Base-by-base conservation (phyloP, 2,329 filamentous ascomycete genomes). In the Hypoxylon sp. region DNA sequence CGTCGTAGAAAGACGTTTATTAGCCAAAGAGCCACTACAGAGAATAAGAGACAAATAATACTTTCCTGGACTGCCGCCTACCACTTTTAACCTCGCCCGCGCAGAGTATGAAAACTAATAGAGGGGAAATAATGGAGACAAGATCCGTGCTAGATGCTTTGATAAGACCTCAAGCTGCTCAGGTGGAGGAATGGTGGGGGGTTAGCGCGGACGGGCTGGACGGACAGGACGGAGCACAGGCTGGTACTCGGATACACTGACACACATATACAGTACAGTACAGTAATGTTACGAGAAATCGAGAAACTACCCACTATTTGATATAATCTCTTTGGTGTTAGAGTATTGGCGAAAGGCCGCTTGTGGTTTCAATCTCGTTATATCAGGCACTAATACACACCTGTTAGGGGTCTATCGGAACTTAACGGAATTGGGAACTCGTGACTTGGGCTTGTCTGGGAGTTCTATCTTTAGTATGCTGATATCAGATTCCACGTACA, bases 371-470 rank as follows among this genome's bases (percentile, higher is more conserved):
- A 25, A 25, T 58, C 21, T 11, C 48, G 43, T 60, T 21, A 51
- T 45, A 52, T 63, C 45, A 28, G 60, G 60, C 52, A 58, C 28
- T 50, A 51, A 56, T 62, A 62, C 34, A 19, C 6, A 21, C 36
- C 19, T 48, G 43, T 43, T 36, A 62, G 34, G 38, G 7, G 32
- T 45, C 36, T 30, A 28, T 57, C 59, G 43, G 52, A 55, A 23
- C 17, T 23, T 14, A 28, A n/a, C 32, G 32, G 30, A 41, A 52
- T 30, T 30, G 43, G 13, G 6, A 10, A 23, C 50, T 21, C 14
- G 45, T 28, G n/a, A 32, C 32, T 62, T 49, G n/a, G 59, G 32
- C 14, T 19, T 23, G 10, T n/a, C 36, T 17, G n/a, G 3, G 19
- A n/a, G 51, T 55, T 28, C 32, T 28, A 19, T 30, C 28, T 32